Evolutionary conservation across 2,329 filamentous ascomycete genomes (phyloP), one percentile per base, ranked within the genome.

Genomic region (Colletotrichum echinochloae): DNA sequence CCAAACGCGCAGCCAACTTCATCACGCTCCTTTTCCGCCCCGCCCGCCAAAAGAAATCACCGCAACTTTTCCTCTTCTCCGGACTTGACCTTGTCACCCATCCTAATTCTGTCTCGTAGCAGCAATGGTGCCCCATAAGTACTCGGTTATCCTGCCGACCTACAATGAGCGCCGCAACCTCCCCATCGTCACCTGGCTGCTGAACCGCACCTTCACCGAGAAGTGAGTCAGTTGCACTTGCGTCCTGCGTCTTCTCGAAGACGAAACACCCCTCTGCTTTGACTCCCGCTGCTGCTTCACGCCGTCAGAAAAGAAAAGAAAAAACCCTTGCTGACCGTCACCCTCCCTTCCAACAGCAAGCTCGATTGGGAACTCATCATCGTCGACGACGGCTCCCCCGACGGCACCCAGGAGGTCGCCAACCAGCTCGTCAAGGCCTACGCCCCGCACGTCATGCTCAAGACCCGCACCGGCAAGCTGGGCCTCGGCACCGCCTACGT

Each of bases 161-260:
- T 99, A 97, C 90, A 98, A 99, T 82, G 96, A 99, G 89, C 94
- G 96, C 80, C 91, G 91, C 82, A 99, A 99, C 85, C 90, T 99
- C 75, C 96, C 96, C 78, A 96, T 99, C 81, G 94, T 98, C 80
- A 90, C 92, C 78, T 98, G 94, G 94, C 86, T 99, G 81, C 88
- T 99, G 75, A 93, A 97, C 85, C 92, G 91, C 81, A 98, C 92
- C 73, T 98, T 98, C 82, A 94, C 91, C 61, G 90, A 97, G 81
- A 88, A 92, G 95, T 98, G 86, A 74, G n/a, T n/a, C n/a, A n/a
- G 89, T 77, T 77, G 56, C 52, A 20, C 37, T n/a, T 46, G 8
- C 18, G 23, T 18, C 44, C 26, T 23, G 3, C 49, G 51, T 28
- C 59, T 61, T 35, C 23, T 33, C 28, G 1, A 18, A 14, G 11